Base-by-base conservation (phyloP, 805 yeast genomes). In the Yarrowia sp. region DNA sequence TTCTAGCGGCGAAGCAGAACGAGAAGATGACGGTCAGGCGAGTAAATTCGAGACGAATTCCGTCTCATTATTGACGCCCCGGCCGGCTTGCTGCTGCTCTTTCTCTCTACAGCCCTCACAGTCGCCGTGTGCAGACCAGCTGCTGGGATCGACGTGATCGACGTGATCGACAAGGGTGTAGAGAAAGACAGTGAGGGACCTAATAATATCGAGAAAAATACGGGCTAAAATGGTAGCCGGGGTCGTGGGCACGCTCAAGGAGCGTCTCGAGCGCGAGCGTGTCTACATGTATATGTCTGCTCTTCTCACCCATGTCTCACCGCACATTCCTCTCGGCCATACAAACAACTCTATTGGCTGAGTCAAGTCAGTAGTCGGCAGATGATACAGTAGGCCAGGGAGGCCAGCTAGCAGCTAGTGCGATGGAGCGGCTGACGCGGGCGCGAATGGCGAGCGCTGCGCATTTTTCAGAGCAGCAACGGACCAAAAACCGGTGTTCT, bases 381-480 rank as follows among this genome's bases (percentile, higher is more conserved):
- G n/a, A n/a, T n/a, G n/a, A 27, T 27, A 27, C 12, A 9, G 29
- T 27, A 27, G 29, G 29, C 29, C 29, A 9, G 12, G 29, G 29
- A 27, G 29, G 6, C 2, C 29, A 24, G 29, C 12, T 6, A n/a
- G 7, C 25, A 41, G 31, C 9, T 22, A 44, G 49, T 44, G 49
- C 19, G 49, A 44, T 44, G 49, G 49, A 16, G 19, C 33, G 49
- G 49, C 49, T 44, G 49, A 1, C 27, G n/a, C n/a, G n/a, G n/a
- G n/a, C n/a, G n/a, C n/a, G n/a, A n/a, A n/a, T n/a, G n/a, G n/a
- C n/a, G n/a, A n/a, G n/a, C n/a, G n/a, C n/a, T n/a, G n/a, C n/a
- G n/a, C n/a, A n/a, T n/a, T n/a, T n/a, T n/a, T n/a, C n/a, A 4
- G 29, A 27, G 8, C 2, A 25, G 29, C 7, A 6, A 25, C 10